Percentiles rank a stretch among this genome's conserved stretches.
Evolutionary conservation across 1,284 basidiomycete genomes (phyloP).

Genomic region (Cronartium quercuum): DNA sequence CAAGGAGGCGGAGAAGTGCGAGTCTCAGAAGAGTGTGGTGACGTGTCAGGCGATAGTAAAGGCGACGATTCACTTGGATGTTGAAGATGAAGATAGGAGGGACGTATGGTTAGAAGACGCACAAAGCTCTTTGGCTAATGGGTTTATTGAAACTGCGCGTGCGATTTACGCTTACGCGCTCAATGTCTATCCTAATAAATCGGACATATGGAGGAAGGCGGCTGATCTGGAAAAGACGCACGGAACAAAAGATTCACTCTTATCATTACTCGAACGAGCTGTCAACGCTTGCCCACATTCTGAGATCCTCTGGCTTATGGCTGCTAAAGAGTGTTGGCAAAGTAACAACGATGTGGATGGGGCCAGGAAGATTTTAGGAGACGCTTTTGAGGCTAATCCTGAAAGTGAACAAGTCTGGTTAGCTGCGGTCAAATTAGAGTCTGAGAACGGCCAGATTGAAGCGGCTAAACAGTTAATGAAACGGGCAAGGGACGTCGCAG

Average conservation of each 20-base stretch:
- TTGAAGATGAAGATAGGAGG: conserved; percentile 86
- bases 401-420: conserved; percentile 97
- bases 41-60: conserved; percentile 94
- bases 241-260: conserved; percentile 75
- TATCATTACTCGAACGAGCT: conserved; percentile 71
- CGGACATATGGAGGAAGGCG: conserved; percentile 77
- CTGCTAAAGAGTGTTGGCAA: conserved; percentile 89
- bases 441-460: conserved; percentile 79
- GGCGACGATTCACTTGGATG: conserved; percentile 85
- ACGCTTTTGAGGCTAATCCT: conserved; percentile 87
- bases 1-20: conserved; percentile 86
- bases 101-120: conserved; percentile 90
- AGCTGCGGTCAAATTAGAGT: conserved; percentile 90
- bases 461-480: conserved; percentile 79
- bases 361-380: conserved; percentile 76
- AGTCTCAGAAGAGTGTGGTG: conserved; percentile 71
- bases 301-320: conserved; percentile 94
- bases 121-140: conserved; percentile 67
- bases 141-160: conserved; percentile 72
- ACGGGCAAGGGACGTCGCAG: conserved; percentile 79
- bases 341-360: conserved; percentile 71
- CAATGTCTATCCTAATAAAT: conserved; percentile 78
- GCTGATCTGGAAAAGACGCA: conserved; percentile 86
- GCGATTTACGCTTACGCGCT: conserved; percentile 84
- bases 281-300: conserved; percentile 86